Conservation (phyloP, 2,329 filamentous ascomycete genomes). For the Mycocentrospora acerina region DNA sequence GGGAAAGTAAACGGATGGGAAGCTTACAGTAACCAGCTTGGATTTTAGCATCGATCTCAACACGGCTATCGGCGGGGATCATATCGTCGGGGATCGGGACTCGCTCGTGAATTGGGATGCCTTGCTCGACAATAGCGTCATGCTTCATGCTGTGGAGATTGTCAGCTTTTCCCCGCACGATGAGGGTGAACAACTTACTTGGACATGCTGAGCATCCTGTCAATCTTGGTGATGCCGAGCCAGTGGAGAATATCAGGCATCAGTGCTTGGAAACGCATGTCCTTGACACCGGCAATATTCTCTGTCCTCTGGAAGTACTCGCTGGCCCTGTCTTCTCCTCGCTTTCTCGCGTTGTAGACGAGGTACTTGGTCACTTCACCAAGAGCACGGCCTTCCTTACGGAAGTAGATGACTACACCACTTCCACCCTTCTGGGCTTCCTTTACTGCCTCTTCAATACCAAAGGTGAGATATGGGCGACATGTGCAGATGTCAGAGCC, state of each 20-base stretch:
- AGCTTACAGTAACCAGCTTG: conserved; percentile 77
- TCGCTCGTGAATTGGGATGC: conserved; percentile 84
- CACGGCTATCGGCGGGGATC: conserved; percentile 90
- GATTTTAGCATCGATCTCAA: conserved; percentile 99
- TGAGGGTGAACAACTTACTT: conserved; percentile 60
- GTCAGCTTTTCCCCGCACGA: conserved; percentile 7
- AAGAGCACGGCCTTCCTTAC: conserved; percentile 91
- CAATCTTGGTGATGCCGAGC: conserved; percentile 98
- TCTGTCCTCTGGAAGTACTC: conserved; percentile 98
- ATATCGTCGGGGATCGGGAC: conserved; percentile 90
- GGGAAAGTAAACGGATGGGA: conserved; percentile 1
- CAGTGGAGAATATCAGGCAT: conserved; percentile 98
- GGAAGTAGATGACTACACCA: conserved; percentile 97
- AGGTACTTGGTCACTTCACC: conserved; percentile 91
- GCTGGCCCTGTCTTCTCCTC: conserved; percentile 74
- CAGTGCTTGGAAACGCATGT: conserved; percentile 96
- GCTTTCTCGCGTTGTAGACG: conserved; percentile 78
- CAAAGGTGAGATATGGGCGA: conserved; percentile 91
- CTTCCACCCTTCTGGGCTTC: conserved; percentile 93
- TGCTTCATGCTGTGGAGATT: conserved; percentile 73
- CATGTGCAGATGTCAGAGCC: conserved; percentile 98
- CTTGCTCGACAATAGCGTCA: conserved; percentile 82
- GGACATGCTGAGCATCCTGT: conserved; percentile 98
- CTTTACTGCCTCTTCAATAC: conserved; percentile 95
- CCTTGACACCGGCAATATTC: conserved; percentile 93